Evolutionary conservation across 1,284 basidiomycete genomes (phyloP), one percentile per base, ranked within the genome.

Genomic region (Ustilago curta): DNA sequence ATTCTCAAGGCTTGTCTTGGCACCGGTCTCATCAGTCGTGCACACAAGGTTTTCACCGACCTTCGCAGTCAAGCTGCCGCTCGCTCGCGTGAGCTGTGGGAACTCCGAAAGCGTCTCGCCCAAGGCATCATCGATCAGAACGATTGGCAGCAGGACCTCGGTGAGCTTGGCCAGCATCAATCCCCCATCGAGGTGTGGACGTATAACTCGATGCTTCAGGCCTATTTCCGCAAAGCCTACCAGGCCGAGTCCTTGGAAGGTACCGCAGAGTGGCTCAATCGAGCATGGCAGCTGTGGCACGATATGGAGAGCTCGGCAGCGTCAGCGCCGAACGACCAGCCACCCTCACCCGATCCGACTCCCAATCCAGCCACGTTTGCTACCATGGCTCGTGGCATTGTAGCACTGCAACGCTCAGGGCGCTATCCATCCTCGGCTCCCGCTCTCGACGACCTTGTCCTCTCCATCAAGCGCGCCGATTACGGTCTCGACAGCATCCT

Each of bases 1-100:
- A 73, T 83, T 43, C 76, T 83, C 51, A 76, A 78, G 37, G 82
- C 82, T 3, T 83, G 82, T 64, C 67, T 83, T 19, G 71, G 76
- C 25, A 79, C 79, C 8, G 81, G 81, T 7, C 75, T 83, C 48
- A 70, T 79, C 55, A 70, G 59, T 21, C 76, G 82, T 53, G 82
- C 81, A 4, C 71, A 79, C 68, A 80, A 80, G 48, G 66, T 83
- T 31, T 81, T 83, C 61, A 49, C 67, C 48, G 76, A 78, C 48
- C 59, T 82, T 39, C 77, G 80, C 21, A 59, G 54, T 42, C 76
- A 80, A 49, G 50, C 72, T 4, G 69, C 70, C 19, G 40, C 57
- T 7, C 72, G 72, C 21, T 67, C 70, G 16, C 64, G 59, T 32
- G 72, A 76, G 43, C 52, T 73, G 44, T 68, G 74, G 63, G 70